phyloP scores from a whole-genome alignment of 495 filamentous ascomycete genomes.

The Aspergillus homomorphus region DNA sequence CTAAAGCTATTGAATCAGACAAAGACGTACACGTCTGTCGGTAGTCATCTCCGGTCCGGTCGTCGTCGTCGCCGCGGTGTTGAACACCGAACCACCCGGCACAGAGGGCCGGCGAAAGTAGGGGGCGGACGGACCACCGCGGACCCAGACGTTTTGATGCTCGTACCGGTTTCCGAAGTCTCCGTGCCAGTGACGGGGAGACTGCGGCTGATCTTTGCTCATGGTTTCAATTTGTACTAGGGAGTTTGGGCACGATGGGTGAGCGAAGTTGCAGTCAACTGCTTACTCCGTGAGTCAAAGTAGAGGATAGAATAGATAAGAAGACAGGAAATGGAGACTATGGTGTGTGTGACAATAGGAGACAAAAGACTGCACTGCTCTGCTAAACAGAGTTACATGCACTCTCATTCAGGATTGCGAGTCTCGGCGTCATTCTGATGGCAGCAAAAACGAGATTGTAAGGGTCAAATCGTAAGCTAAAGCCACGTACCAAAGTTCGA shows the following conservation, averaged over 20 bases:
- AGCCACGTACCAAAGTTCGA: background rate
- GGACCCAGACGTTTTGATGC: slow-evolving; percentile 44
- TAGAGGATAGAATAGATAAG: background rate
- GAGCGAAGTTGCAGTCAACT: background rate
- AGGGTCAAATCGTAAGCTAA: background rate
- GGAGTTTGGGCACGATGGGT: background rate
- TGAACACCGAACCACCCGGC: slow-evolving; percentile 7
- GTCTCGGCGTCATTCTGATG: background rate
- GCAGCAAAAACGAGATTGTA: background rate
- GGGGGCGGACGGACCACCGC: slow-evolving; percentile 32
- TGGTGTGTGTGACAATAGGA: background rate
- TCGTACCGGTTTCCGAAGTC: slow-evolving; percentile 39
- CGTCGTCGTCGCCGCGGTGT: slow-evolving; percentile 16
- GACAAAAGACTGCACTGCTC: background rate
- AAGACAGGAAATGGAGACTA: background rate
- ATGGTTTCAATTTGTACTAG: slow-evolving; percentile 17
- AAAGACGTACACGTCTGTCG: slow-evolving; percentile 24
- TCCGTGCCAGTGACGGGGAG: slow-evolving; percentile 42
- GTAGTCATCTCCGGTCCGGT: slow-evolving; percentile 3
- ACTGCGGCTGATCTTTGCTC: slow-evolving; percentile 24
- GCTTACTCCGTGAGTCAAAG: slow-evolving; percentile 4
- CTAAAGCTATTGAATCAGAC: background rate
- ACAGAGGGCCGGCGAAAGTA: slow-evolving; percentile 25
- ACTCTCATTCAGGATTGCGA: background rate
- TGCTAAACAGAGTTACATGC: background rate